Conservation (phyloP, 345 rosid genomes). For the Nephelium lappaceum region DNA sequence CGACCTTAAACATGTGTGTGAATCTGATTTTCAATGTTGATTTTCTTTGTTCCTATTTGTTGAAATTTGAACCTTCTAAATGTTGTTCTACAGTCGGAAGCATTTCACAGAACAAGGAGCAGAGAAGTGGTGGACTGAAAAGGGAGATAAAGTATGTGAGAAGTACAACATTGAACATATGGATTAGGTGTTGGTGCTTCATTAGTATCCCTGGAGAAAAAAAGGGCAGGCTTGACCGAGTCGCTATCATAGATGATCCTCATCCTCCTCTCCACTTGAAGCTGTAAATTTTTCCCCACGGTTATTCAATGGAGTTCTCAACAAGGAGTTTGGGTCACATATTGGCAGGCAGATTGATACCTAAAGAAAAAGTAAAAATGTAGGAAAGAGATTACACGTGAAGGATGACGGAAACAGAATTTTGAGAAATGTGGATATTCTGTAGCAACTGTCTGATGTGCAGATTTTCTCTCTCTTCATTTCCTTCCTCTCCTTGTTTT, state of each 20-base stretch:
- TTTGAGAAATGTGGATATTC: neutral
- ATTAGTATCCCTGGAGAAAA: neutral
- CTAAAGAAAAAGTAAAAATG: neutral
- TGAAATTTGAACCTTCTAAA: neutral
- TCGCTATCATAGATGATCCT: conserved; percentile 17
- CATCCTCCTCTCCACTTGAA: conserved; percentile 34
- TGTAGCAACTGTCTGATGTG: neutral
- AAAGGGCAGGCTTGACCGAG: conserved; percentile 5
- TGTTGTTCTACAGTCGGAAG: conserved; percentile 57
- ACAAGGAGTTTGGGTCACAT: conserved; percentile 7
- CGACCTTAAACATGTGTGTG: neutral
- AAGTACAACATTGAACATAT: conserved; percentile 47
- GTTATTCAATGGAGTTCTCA: conserved; percentile 32
- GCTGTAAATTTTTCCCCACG: conserved; percentile 33
- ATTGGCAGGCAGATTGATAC: conserved; percentile 14
- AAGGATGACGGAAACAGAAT: conserved; percentile 9
- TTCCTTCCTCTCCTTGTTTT: neutral
- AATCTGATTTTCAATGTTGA: neutral
- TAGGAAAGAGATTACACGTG: neutral
- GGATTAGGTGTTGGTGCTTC: conserved; percentile 13
- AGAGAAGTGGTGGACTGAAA: conserved; percentile 91
- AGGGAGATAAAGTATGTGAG: conserved; percentile 63
- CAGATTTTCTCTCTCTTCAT: neutral
- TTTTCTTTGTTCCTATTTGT: neutral
- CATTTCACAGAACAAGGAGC: conserved; percentile 76